phyloP scores from a whole-genome alignment of 169 alveolate species.

The Neospora caninum region DNA sequence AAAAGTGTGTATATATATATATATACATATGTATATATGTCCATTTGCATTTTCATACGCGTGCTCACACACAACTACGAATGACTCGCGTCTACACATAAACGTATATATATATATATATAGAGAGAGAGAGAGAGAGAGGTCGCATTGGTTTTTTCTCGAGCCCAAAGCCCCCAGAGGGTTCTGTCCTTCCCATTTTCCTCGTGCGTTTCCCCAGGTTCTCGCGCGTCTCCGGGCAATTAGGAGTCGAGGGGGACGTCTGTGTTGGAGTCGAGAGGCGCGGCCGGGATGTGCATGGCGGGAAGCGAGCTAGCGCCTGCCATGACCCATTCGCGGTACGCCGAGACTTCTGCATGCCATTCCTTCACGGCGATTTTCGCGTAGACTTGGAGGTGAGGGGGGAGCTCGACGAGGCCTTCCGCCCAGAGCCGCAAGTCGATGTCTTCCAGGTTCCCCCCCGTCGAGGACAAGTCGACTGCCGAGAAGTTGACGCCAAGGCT shows the following conservation, averaged over 20 bases:
- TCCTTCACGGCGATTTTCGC: slow-evolving; percentile 39
- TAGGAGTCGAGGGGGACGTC: slow-evolving; percentile 72
- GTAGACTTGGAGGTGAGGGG: slow-evolving; percentile 50
- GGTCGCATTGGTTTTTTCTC: no score
- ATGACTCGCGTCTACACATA: not conserved
- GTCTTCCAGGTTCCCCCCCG: not conserved
- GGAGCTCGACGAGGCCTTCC: slow-evolving; percentile 41
- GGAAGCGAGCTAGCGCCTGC: slow-evolving; percentile 67
- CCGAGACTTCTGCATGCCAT: slow-evolving; percentile 48
- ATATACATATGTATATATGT: not conserved
- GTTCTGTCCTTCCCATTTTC: no score
- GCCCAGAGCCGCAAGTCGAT: slow-evolving; percentile 34
- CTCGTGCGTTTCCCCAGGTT: no score
- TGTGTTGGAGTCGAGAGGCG: slow-evolving; percentile 70
- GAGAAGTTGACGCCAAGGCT: not conserved
- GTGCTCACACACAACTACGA: no score
- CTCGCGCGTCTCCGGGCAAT: not conserved
- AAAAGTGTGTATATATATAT: no score
- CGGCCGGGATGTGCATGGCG: slow-evolving; percentile 68
- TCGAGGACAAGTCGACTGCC: not conserved
- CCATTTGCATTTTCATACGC: not conserved
- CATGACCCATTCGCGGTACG: slow-evolving; percentile 64
- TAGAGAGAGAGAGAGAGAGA: no score
- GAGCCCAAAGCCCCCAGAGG: no score
- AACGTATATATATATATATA: not conserved